A percentile compares a stretch with the other conserved stretches of the same genome.
These are phyloP conservation scores for Macrophomina pseudophaseolina DNA, from an alignment of 2,329 filamentous ascomycete genomes.

Conservation along the genomic window DNA sequence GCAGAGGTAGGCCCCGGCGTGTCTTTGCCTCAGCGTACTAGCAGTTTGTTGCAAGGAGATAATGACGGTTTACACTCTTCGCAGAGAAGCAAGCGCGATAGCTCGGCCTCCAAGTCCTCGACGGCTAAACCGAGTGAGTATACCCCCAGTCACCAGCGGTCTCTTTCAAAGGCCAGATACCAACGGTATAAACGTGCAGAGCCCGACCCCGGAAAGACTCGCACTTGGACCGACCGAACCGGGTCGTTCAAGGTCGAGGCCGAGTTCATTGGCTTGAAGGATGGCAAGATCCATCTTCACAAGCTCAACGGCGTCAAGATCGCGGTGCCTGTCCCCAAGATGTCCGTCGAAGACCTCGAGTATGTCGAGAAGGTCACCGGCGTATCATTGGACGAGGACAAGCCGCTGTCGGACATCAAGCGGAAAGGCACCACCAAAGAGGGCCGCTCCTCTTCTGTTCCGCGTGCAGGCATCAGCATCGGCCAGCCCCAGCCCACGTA, in stretches of 20 bases:
- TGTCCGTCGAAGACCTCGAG: conserved; percentile 93
- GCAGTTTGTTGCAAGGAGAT: conserved; percentile 73
- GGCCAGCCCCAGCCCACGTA: conserved; percentile 73
- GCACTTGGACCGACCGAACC: conserved; percentile 93
- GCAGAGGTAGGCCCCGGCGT: conserved; percentile 78
- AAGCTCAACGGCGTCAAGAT: conserved; percentile 99
- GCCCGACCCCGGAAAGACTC: conserved; percentile 80
- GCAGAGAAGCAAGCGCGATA: conserved; percentile 76
- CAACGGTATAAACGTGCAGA: conserved; percentile 55
- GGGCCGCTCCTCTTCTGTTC: conserved; percentile 53
- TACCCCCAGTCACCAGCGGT: conserved; percentile 24
- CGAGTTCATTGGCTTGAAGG: conserved; percentile 91
- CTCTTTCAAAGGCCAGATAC: conserved; percentile 26
- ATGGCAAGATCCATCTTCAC: conserved; percentile 96
- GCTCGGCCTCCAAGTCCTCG: conserved; percentile 61
- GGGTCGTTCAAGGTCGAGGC: conserved; percentile 97
- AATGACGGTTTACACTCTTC: conserved; percentile 70
- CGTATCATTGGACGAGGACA: conserved; percentile 87
- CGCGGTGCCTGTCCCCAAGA: conserved; percentile 91
- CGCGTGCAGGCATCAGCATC: conserved; percentile 64
- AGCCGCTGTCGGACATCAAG: conserved; percentile 84
- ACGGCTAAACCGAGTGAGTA: conserved; percentile 74
- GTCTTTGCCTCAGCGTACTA: conserved; percentile 76
- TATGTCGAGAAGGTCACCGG: conserved; percentile 91
- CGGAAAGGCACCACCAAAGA: conserved; percentile 50